These are phyloP conservation scores for Ophiostoma fasciatum DNA, from an alignment of 2,329 filamentous ascomycete species.

Conservation along the genomic window DNA sequence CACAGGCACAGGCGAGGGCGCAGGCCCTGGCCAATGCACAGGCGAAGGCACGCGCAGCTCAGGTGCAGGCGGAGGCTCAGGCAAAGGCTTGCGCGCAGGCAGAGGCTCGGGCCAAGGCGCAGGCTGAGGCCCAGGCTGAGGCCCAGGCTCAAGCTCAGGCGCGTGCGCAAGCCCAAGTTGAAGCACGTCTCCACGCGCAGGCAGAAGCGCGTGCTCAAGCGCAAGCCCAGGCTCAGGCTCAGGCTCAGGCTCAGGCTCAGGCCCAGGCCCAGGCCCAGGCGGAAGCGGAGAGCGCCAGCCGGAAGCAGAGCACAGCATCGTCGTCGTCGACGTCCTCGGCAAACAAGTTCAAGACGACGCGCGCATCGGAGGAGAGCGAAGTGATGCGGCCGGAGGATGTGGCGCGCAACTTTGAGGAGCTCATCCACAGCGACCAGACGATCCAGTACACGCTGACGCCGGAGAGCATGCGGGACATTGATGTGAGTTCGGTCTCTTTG, in stretches of 20 bases:
- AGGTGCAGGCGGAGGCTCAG: too few species aligned
- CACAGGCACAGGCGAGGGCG: background rate
- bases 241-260: constrained; percentile 6
- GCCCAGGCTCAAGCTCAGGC: too few species aligned
- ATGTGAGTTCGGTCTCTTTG: constrained; percentile 35
- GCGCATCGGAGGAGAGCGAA: constrained; percentile 43
- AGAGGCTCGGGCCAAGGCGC: too few species aligned
- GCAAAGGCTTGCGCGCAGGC: too few species aligned
- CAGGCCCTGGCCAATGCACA: too few species aligned
- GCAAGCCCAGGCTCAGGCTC: too few species aligned
- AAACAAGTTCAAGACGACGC: constrained; percentile 35
- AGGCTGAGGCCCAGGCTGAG: too few species aligned
- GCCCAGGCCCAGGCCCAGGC: constrained; percentile 15
- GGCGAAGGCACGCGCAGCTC: too few species aligned
- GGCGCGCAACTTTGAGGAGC: constrained; percentile 57
- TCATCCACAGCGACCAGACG: constrained; percentile 70
- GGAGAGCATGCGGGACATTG: constrained; percentile 61
- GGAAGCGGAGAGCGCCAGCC: constrained; percentile 1
- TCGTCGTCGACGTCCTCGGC: constrained; percentile 36
- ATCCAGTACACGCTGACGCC: constrained; percentile 73
- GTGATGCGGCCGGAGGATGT: constrained; percentile 38
- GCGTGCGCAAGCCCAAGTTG: too few species aligned
- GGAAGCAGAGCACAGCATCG: constrained; percentile 3
- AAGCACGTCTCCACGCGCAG: too few species aligned
- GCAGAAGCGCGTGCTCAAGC: too few species aligned